Conservation (phyloP, 345 rosid species). For the Citrus mangshanensis region DNA sequence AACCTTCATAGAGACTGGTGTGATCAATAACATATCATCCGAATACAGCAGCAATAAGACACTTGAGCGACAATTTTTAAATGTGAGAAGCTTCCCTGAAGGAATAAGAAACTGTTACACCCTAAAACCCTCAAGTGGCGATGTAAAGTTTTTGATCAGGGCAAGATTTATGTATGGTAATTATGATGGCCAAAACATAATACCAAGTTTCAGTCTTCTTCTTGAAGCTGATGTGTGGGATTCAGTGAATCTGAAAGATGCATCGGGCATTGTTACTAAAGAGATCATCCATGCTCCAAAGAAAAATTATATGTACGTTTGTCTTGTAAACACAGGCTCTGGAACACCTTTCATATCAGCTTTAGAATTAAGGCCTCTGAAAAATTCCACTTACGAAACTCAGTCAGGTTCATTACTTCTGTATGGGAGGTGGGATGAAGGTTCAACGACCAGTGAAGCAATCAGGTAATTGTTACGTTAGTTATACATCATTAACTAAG, state of each 20-base stretch:
- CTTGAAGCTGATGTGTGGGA: slow-evolving; percentile 19
- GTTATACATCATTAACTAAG: too few relatives aligned
- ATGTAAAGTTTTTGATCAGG: slow-evolving; percentile 14
- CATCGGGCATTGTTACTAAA: not conserved
- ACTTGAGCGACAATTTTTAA: not conserved
- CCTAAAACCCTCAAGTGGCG: not conserved
- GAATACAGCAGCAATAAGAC: not conserved
- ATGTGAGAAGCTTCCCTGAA: slow-evolving; percentile 15
- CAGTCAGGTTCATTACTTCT: not conserved
- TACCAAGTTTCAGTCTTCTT: slow-evolving; percentile 7
- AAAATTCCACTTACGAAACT: slow-evolving; percentile 2
- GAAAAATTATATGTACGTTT: not conserved
- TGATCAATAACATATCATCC: not conserved
- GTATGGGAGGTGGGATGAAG: not conserved
- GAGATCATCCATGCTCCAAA: slow-evolving; percentile 1
- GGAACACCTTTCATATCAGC: slow-evolving; percentile 20
- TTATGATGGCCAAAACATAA: slow-evolving; percentile 8
- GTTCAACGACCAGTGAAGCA: not conserved
- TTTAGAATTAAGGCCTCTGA: slow-evolving; percentile 15
- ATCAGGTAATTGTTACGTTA: not conserved
- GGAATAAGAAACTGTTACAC: slow-evolving; percentile 23
- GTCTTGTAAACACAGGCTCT: slow-evolving; percentile 2
- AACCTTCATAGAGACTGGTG: not conserved
- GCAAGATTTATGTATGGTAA: slow-evolving; percentile 27
- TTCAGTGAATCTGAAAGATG: not conserved